These are phyloP conservation scores for Colletotrichum truncatum DNA, from an alignment of 2,329 filamentous ascomycete genomes.

Conservation along the genomic window DNA sequence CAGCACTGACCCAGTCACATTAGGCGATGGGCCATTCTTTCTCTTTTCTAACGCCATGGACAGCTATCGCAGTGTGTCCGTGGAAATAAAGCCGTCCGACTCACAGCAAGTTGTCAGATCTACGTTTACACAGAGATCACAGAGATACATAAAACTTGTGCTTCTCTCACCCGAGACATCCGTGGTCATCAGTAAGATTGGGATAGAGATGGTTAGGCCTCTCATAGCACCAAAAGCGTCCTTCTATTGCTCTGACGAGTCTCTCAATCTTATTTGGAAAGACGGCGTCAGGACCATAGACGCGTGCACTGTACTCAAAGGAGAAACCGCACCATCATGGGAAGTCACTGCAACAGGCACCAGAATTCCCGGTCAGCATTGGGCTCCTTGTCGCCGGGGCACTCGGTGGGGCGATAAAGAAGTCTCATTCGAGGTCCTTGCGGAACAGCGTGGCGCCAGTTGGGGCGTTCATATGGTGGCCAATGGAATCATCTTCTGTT, in stretches of 20 bases:
- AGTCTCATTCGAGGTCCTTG: neutral
- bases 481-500: constrained; percentile 25
- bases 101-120: constrained; percentile 1
- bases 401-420: constrained; percentile 15
- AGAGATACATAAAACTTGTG: constrained; percentile 4
- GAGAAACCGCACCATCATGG: constrained; percentile 11
- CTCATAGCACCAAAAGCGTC: neutral
- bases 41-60: constrained; percentile 29
- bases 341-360: constrained; percentile 15
- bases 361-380: constrained; percentile 9
- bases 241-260: constrained; percentile 6
- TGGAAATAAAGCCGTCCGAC: neutral
- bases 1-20: neutral
- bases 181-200: neutral
- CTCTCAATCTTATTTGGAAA: constrained; percentile 13
- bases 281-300: constrained; percentile 21
- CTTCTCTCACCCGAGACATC: neutral
- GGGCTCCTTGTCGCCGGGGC: constrained; percentile 22
- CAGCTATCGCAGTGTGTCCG: constrained; percentile 8
- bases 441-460: constrained; percentile 10
- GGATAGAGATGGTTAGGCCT: neutral
- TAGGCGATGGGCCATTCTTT: constrained; percentile 20
- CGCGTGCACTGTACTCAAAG: constrained; percentile 14
- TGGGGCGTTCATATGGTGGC: constrained; percentile 29
- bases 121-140: neutral